A percentile compares a stretch with the other conserved stretches of the same genome.
phyloP scores from a whole-genome alignment of 768 basidiomycete species.

The Amanita rubescens region DNA sequence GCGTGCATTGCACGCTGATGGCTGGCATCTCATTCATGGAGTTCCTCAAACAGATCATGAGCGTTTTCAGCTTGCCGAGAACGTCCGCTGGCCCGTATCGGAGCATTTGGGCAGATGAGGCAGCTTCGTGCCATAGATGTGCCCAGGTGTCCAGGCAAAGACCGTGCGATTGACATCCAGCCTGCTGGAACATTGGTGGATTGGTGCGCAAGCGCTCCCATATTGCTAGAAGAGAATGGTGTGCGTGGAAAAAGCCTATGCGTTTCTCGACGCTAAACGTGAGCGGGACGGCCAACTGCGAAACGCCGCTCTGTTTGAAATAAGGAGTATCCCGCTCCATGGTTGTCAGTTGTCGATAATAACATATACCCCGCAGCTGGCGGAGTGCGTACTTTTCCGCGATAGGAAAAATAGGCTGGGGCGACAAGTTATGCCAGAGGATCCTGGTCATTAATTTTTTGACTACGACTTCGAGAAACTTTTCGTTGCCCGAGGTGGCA shows the following conservation, averaged over 20 bases:
- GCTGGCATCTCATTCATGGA: slow-evolving; percentile 24
- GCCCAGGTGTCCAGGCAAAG: slow-evolving; percentile 45
- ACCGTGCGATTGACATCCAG: slow-evolving; percentile 41
- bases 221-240: slow-evolving; percentile 42
- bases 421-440: slow-evolving; percentile 44
- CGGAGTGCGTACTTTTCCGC: slow-evolving; percentile 33
- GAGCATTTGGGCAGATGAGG: slow-evolving; percentile 39
- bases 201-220: slow-evolving; percentile 46
- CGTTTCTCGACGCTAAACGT: slow-evolving; percentile 28
- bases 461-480: slow-evolving; percentile 40
- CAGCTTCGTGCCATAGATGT: slow-evolving; percentile 43
- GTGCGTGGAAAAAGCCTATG: slow-evolving; percentile 49
- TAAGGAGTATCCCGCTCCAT: slow-evolving; percentile 27
- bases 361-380: slow-evolving; percentile 42
- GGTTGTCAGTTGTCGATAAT: slow-evolving; percentile 41
- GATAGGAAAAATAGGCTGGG: slow-evolving; percentile 40
- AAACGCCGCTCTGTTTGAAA: slow-evolving; percentile 19
- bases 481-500: slow-evolving; percentile 37
- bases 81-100: slow-evolving; percentile 46
- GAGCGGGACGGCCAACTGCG: slow-evolving; percentile 21
- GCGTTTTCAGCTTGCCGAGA: slow-evolving; percentile 44
- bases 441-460: slow-evolving; percentile 43
- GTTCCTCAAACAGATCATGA: slow-evolving; percentile 33
- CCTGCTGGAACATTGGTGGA: slow-evolving; percentile 35
- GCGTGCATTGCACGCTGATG: slow-evolving; percentile 34